Base-by-base conservation (phyloP, 768 basidiomycete genomes). In the Panellus pusillus region DNA sequence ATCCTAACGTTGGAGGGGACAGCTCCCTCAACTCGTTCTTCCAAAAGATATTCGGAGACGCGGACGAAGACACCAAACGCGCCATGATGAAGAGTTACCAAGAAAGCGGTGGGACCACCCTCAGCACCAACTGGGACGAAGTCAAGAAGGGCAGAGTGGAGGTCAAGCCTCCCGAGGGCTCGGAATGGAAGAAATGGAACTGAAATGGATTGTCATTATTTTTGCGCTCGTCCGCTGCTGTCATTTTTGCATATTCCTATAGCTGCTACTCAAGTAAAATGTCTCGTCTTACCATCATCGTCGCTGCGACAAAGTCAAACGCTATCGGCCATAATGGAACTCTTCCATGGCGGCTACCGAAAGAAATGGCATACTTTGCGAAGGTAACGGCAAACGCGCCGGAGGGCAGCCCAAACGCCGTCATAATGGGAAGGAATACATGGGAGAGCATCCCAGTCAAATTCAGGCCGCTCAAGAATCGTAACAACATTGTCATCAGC, bases 71-170 rank as follows among this genome's bases (percentile, higher is more conserved):
- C 63, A 92, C 95, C 13, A 84, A 79, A 63, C 81, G 86, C 35
- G 97, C 97, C 3, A 99, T 99, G 94, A 85, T 98, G 86, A 99
- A 99, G 80, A 95, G 92, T 66, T 98, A 91, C 69, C 78, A 80
- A 55, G 96, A 99, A 75, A 93, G 91, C 61, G 93, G 93, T 7
- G 97, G 97, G 8, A 99, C 97, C 9, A 88, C 93, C 0, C 75
- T 99, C 37, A 94, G 91, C 72, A 99, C 96, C 0, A 93, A 97
- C 68, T 99, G 96, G 96, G 84, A 83, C 5, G 91, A 93, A 58
- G 93, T 99, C 14, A 74, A 69, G 57, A 89, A 88, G 73, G 76
- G 54, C 8, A 75, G 70, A 55, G 86, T 91, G 3, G 82, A 87
- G 31, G 86, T 93, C 32, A 86, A 88, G 66, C 91, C 95, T 1